Conservation (phyloP, 306 rosid genomes). For the Rosa chinensis region DNA sequence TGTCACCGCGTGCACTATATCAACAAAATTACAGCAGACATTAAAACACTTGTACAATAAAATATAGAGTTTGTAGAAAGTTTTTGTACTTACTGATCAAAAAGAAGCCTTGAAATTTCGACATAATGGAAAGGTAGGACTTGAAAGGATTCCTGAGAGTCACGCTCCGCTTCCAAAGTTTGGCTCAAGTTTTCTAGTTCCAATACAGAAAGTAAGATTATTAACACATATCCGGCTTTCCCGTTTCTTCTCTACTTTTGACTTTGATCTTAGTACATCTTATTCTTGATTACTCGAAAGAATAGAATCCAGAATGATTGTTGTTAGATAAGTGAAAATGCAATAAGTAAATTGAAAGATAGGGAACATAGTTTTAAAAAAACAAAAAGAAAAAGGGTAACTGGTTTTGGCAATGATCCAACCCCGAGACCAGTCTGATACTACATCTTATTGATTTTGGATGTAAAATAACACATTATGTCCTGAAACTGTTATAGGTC, state of each 20-base stretch:
- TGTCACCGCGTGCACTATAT: constrained; percentile 79
- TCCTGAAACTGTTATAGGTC: not conserved
- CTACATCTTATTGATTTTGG: not conserved
- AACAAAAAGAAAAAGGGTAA: not conserved
- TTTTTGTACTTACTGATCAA: constrained; percentile 61
- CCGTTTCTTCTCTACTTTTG: not conserved
- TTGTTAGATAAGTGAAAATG: not conserved
- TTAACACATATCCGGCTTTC: not conserved
- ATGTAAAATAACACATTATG: not conserved
- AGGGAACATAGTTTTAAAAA: not conserved
- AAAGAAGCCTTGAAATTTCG: constrained; percentile 81
- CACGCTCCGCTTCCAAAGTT: constrained; percentile 85
- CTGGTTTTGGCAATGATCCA: not conserved
- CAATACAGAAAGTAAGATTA: constrained; percentile 24
- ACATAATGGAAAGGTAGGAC: constrained; percentile 91
- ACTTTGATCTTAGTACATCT: not conserved
- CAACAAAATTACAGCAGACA: constrained; percentile 25
- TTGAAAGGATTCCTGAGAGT: constrained; percentile 81
- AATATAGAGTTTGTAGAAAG: constrained; percentile 13
- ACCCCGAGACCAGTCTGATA: not conserved
- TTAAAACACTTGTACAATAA: constrained; percentile 12
- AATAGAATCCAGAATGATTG: not conserved
- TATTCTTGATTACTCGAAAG: not conserved
- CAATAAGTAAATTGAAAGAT: not conserved
- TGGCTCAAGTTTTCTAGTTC: constrained; percentile 75